These are phyloP conservation scores for Didymella arachidicola DNA, from an alignment of 2,329 filamentous ascomycete genomes.

Conservation along the genomic window DNA sequence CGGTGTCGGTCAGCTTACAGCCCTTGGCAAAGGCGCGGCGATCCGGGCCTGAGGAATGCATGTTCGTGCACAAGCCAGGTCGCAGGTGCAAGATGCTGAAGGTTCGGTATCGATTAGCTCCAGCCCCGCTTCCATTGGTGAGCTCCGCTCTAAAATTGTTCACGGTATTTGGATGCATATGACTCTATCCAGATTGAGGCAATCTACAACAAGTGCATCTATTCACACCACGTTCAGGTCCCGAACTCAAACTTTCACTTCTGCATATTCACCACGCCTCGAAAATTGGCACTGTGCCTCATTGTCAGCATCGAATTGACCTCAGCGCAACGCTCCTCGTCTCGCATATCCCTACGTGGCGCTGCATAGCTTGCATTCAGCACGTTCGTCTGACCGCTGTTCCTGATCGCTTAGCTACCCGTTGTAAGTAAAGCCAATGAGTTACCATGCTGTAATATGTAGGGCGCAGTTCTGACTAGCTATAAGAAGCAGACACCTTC, in stretches of 20 bases:
- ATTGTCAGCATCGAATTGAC: slow-evolving; percentile 15
- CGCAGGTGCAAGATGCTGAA: background rate
- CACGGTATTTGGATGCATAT: slow-evolving; percentile 18
- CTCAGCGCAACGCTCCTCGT: slow-evolving; percentile 18
- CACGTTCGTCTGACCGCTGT: slow-evolving; percentile 28
- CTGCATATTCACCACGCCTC: slow-evolving; percentile 1
- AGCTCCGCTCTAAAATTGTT: slow-evolving; percentile 15
- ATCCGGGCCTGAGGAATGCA: slow-evolving; percentile 18
- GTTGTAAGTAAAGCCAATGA: slow-evolving; percentile 17
- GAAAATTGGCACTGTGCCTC: slow-evolving; percentile 12
- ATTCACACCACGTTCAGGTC: slow-evolving; percentile 1
- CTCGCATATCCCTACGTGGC: slow-evolving; percentile 21
- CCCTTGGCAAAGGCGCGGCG: background rate
- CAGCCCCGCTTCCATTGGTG: slow-evolving; percentile 4
- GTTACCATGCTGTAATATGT: background rate
- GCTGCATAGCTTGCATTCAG: slow-evolving; percentile 19
- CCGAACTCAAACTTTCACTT: background rate
- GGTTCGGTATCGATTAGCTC: slow-evolving; percentile 16
- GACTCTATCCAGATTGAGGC: slow-evolving; percentile 15
- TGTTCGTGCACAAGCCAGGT: slow-evolving; percentile 4
- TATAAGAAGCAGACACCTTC: slow-evolving; percentile 26
- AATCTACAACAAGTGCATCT: slow-evolving; percentile 1
- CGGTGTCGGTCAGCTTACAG: slow-evolving; percentile 10
- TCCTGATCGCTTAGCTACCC: slow-evolving; percentile 16
- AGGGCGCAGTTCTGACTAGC: slow-evolving; percentile 18